Evolutionary conservation across 2,329 filamentous ascomycete genomes (phyloP), one percentile per base, ranked within the genome.

Genomic region (Fusarium guadeloupense): DNA sequence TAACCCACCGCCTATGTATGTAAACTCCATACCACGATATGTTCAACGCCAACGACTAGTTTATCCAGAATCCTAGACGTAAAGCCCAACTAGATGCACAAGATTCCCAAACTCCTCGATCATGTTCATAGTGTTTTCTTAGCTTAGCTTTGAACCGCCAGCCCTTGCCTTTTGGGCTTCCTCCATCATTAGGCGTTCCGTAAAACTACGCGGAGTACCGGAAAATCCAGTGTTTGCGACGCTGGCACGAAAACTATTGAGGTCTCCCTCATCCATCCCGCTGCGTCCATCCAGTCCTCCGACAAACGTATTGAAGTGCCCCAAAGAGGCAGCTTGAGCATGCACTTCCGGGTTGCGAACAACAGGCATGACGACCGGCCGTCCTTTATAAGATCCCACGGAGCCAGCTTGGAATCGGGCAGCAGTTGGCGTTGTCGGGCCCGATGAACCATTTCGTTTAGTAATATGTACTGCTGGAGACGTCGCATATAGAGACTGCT

Each of bases 311-410:
- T 75, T 78, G 40, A 85, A 72, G 16, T 81, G 75, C 31, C 82
- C 81, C 44, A 84, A 71, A 10, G 78, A 78, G 10, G 76, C 78
- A 3, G 82, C 82, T 62, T 77, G 75, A 20, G 78, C 80, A 52
- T 83, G 78, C 1, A 85, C 48, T 19, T 81, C 77, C 9, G 80
- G 76, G 42, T 82, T 77, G 41, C 77, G 78, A 39, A 86, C 78
- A 13, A 85, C 75, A 3, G 81, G 78, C 74, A 85, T 83, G 30
- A 78, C 75, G 41, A 86, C 80, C 13, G 83, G 77, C 17, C 77
- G 77, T 37, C 83, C 83, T 65, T 80, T 83, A 64, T 83, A 85
- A n/a, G 83, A 85, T 4, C 83, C 83, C 13, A 82, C 70, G 7
- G 80, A 81, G 16, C 77, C 76, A 19, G 75, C 69, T 37, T 75